These are phyloP conservation scores for Polychytrium aggregatum DNA, from an alignment of 192 early-diverging fungal species.

Conservation along the genomic window DNA sequence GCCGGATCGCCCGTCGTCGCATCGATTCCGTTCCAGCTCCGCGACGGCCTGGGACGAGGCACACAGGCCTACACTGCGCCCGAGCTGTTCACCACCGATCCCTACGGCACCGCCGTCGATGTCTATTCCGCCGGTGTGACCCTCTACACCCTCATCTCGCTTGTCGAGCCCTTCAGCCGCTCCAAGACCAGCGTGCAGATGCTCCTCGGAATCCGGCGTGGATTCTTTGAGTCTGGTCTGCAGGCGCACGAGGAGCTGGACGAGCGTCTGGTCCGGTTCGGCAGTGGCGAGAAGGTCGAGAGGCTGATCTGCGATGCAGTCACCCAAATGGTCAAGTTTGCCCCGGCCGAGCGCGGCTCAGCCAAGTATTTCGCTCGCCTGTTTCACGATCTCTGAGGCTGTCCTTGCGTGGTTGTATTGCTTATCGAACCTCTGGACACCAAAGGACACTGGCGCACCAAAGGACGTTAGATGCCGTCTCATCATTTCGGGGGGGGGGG, in stretches of 20 bases:
- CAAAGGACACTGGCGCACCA: no score
- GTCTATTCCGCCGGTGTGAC: constrained; percentile 37
- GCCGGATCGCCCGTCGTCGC: no score
- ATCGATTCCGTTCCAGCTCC: no score
- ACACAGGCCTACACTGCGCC: constrained; percentile 38
- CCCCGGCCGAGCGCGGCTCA: background rate
- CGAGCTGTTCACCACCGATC: constrained; percentile 19
- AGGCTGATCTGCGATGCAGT: no score
- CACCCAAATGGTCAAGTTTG: constrained; percentile 6
- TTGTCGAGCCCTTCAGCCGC: constrained; percentile 23
- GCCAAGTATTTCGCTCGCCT: no score
- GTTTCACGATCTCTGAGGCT: no score
- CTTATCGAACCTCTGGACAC: no score
- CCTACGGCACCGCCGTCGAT: constrained; percentile 38
- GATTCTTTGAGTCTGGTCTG: constrained; percentile 36
- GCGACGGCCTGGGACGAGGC: constrained; percentile 31
- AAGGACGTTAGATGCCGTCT: no score
- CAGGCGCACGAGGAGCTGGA: no score
- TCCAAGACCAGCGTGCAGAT: constrained; percentile 20
- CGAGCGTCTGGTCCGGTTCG: constrained; percentile 9
- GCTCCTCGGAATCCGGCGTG: constrained; percentile 26
- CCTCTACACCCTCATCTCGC: constrained; percentile 28
- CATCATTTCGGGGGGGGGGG: no score
- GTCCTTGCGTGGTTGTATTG: no score
- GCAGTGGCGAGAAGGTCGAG: no score